Percentiles rank a stretch among this genome's conserved stretches.
phyloP scores from a whole-genome alignment of 306 rosid genomes.

The Rosa persica region DNA sequence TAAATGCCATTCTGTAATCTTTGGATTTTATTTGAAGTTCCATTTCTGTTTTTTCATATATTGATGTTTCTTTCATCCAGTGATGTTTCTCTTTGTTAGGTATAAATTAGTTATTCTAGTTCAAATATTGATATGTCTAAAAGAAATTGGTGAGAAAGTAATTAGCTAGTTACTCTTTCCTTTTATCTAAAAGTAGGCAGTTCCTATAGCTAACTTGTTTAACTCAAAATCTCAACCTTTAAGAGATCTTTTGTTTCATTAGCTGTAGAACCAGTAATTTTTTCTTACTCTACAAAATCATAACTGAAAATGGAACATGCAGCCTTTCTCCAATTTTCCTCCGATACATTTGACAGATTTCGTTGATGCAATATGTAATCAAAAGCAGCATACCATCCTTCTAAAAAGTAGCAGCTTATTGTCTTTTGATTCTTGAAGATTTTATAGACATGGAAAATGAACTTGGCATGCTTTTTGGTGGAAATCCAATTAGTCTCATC shows the following conservation, averaged over 20 bases:
- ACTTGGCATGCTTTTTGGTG: background rate
- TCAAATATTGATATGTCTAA: background rate
- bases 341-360: background rate
- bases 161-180: background rate
- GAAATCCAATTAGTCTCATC: background rate
- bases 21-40: conserved; percentile 25
- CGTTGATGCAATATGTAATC: background rate
- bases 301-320: background rate
- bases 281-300: background rate
- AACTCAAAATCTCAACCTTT: background rate
- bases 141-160: too few species aligned
- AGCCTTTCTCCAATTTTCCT: background rate
- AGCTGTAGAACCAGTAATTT: background rate
- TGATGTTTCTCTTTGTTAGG: background rate
- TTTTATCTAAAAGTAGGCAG: background rate
- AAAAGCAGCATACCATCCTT: background rate
- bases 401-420: background rate
- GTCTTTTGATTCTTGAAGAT: background rate
- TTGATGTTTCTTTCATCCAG: background rate
- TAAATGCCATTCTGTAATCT: conserved; percentile 17
- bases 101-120: background rate
- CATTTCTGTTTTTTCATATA: conserved; percentile 13
- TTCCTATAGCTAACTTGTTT: background rate
- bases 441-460: background rate
- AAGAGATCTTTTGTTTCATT: background rate